Conservation (phyloP, 148 eudicot genomes). For the Rhododendron williamsianum region DNA sequence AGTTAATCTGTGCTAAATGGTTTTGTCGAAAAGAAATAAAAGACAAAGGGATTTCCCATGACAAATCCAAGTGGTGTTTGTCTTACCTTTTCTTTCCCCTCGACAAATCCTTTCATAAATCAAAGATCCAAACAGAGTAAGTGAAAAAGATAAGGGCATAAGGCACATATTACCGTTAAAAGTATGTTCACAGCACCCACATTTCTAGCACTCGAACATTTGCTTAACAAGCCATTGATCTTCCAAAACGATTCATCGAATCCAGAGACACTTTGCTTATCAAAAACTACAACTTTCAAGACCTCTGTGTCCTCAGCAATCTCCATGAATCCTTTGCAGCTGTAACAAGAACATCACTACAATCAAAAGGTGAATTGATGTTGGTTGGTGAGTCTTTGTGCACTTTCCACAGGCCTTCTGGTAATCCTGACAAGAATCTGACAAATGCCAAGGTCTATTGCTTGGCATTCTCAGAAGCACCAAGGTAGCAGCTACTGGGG, state of each 20-base stretch:
- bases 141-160: background rate
- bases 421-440: background rate
- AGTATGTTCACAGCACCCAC: slow-evolving; percentile 3
- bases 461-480: background rate
- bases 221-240: slow-evolving; percentile 10
- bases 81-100: background rate
- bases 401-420: slow-evolving; percentile 2
- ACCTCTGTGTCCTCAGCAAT: background rate
- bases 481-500: background rate
- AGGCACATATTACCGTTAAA: slow-evolving; percentile 3
- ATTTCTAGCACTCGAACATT: slow-evolving; percentile 7
- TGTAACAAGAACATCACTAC: slow-evolving; percentile 1
- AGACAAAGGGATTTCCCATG: background rate
- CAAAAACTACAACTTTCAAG: slow-evolving; percentile 14
- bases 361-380: background rate
- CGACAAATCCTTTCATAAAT: background rate
- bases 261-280: background rate
- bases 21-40: background rate
- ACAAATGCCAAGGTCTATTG: background rate
- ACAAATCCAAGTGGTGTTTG: background rate
- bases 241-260: slow-evolving; percentile 4
- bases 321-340: slow-evolving; percentile 10
- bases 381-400: background rate
- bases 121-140: background rate
- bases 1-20: background rate